Percentiles rank a stretch among this genome's conserved stretches.
Conservation (phyloP, 257 asterid genomes). For the Solanum bukasovii region DNA sequence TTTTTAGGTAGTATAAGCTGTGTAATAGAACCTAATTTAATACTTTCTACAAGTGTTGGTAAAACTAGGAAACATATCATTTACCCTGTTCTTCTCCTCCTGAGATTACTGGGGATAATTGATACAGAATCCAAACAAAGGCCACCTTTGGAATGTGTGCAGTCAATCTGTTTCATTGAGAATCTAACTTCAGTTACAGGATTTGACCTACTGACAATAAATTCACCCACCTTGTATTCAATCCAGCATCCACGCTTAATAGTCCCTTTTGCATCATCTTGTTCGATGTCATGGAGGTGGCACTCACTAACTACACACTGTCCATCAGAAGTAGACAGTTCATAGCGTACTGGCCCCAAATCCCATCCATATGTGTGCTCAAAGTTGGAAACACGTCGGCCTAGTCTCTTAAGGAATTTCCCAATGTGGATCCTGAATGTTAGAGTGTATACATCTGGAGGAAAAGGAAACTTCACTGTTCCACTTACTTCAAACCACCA, state of each 20-base stretch:
- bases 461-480: constrained; percentile 65
- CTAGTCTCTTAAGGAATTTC: constrained; percentile 63
- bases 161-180: constrained; percentile 94
- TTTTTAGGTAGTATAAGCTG: constrained; percentile 14
- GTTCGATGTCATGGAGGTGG: constrained; percentile 51
- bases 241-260: constrained; percentile 89
- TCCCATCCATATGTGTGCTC: constrained; percentile 97
- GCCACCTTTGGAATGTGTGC: constrained; percentile 98
- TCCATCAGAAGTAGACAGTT: constrained; percentile 76
- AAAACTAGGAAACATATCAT: constrained; percentile 3
- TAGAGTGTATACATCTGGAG: constrained; percentile 69
- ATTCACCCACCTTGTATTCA: constrained; percentile 85
- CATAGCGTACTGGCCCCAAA: constrained; percentile 69
- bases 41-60: neutral
- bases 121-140: constrained; percentile 80
- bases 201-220: constrained; percentile 46
- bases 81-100: constrained; percentile 33
- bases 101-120: constrained; percentile 57
- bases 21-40: constrained; percentile 14
- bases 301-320: constrained; percentile 68
- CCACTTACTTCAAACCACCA: constrained; percentile 99
- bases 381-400: constrained; percentile 67
- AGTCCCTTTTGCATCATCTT: constrained; percentile 41
- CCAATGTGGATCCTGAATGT: constrained; percentile 86
- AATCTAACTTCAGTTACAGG: constrained; percentile 63